Base-by-base conservation (phyloP, 352 stramenopile genomes). In the Phytophthora idaei region DNA sequence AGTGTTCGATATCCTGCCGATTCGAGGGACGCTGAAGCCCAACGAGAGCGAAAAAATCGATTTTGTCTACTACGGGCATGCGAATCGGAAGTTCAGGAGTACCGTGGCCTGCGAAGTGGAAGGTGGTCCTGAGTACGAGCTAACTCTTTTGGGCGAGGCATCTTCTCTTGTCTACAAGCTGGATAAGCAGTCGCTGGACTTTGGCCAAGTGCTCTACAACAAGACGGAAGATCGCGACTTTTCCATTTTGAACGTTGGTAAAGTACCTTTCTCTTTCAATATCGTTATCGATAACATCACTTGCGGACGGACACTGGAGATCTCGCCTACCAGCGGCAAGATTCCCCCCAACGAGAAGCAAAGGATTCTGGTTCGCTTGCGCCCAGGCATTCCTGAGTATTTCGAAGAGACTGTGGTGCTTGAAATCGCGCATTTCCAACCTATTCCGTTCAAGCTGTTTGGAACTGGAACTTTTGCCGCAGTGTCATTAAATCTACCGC, bases 1-100 rank as follows among this genome's bases (percentile, higher is more conserved):
- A 69, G 91, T 98, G 11, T 99, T 99, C 67, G 95, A 99, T 57
- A 97, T 99, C 32, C 64, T 98, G 3, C 96, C 96, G 3, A 98
- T 98, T 29, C 85, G 92, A 6, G 95, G 90, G 0, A 34, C 76
- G 0, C 70, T 99, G 1, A 76, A 81, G 32, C 93, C 96, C 5
- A 85, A 80, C n/a, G 92, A 98, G 67, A 90, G 69, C 28, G 94
- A 98, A 56, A 80, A 86, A 21, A 77, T 98, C 51, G 96, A 98
- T 46, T 97, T 99, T 64, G 74, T 96, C 3, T 98, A 96, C 69
- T 98, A 97, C 52, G 95, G 92, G 2, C 95, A 98, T 60, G 80
- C 85, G 7, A 98, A 98, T 53, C 77, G 88, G 5, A 96, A 95
- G 51, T 97, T 99, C 61, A 90, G 89, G 57, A 93, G 78, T 32